Percentiles rank a stretch among this genome's conserved stretches.
Conservation (phyloP, 2,329 filamentous ascomycete genomes). For the Apiospora phragmitis region DNA sequence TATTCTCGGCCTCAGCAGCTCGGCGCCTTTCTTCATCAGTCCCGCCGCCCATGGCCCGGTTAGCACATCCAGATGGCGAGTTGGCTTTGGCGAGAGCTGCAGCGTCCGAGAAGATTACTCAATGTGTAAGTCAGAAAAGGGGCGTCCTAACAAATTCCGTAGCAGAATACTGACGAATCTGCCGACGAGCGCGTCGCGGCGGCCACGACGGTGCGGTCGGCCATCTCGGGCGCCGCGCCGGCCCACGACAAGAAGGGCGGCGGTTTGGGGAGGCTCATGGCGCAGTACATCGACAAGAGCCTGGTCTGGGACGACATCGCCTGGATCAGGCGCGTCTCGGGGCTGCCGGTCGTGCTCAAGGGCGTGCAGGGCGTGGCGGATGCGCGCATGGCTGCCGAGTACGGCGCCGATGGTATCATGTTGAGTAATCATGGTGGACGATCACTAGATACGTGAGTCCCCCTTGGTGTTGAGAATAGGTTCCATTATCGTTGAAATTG, state of each 20-base stretch:
- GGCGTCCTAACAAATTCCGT: constrained; percentile 41
- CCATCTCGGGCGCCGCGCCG: constrained; percentile 41
- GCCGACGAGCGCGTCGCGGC: constrained; percentile 51
- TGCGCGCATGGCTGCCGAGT: constrained; percentile 48
- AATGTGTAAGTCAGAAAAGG: constrained; percentile 49
- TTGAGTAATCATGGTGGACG: constrained; percentile 61
- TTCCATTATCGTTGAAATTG: not conserved
- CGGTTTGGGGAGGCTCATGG: constrained; percentile 53
- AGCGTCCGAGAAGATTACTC: constrained; percentile 51
- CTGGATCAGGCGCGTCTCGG: constrained; percentile 48
- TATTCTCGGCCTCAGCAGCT: constrained; percentile 54
- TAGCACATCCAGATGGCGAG: constrained; percentile 67
- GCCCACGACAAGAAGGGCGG: constrained; percentile 53
- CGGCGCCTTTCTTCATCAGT: constrained; percentile 62
- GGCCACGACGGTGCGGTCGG: constrained; percentile 42
- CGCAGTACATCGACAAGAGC: constrained; percentile 50
- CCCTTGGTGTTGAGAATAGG: not conserved
- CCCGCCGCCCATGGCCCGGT: constrained; percentile 65
- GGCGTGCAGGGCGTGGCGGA: constrained; percentile 58
- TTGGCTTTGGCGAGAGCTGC: constrained; percentile 56
- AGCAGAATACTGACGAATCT: constrained; percentile 14
- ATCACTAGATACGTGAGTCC: constrained; percentile 48
- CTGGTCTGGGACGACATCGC: constrained; percentile 53
- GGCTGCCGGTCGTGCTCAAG: constrained; percentile 56
- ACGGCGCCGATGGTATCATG: constrained; percentile 54